Evolutionary conservation across 495 filamentous ascomycete species (phyloP).

Genomic region (Xylaria grammica): DNA sequence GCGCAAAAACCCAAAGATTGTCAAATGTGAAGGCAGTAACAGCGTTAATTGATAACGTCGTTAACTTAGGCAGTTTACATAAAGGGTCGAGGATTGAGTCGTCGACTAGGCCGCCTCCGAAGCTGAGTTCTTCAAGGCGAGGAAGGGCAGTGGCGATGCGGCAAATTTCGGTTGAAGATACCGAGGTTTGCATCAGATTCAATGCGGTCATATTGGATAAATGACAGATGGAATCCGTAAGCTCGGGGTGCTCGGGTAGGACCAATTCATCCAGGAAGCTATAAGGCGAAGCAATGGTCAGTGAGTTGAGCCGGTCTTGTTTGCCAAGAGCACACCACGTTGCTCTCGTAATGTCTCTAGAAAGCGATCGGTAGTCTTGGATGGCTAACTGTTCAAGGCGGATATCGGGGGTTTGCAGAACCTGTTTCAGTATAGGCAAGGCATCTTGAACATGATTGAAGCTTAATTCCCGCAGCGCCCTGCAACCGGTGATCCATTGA

Average conservation of each 20-base stretch:
- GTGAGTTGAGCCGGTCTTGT: slow-evolving; percentile 31
- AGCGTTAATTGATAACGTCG: slow-evolving; percentile 52
- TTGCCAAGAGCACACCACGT: slow-evolving; percentile 28
- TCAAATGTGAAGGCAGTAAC: slow-evolving; percentile 52
- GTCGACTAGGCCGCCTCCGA: slow-evolving; percentile 61
- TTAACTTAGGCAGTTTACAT: slow-evolving; percentile 44
- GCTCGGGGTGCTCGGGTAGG: slow-evolving; percentile 39
- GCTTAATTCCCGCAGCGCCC: slow-evolving; percentile 54
- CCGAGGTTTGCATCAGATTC: slow-evolving; percentile 32
- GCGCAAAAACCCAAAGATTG: slow-evolving; percentile 54
- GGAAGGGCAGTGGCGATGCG: slow-evolving; percentile 41
- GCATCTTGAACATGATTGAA: slow-evolving; percentile 58
- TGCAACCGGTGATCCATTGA: slow-evolving; percentile 62
- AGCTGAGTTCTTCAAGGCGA: slow-evolving; percentile 59
- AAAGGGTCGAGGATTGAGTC: slow-evolving; percentile 52
- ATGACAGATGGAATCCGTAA: slow-evolving; percentile 54
- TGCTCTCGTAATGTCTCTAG: background rate
- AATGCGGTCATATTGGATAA: slow-evolving; percentile 38
- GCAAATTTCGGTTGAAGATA: slow-evolving; percentile 25
- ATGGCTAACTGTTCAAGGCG: slow-evolving; percentile 34
- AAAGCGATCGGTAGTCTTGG: slow-evolving; percentile 11
- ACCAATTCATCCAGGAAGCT: slow-evolving; percentile 50
- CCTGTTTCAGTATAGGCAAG: slow-evolving; percentile 55
- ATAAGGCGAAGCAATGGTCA: slow-evolving; percentile 55
- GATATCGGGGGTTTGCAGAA: slow-evolving; percentile 46